phyloP scores from a whole-genome alignment of 108 stramenopile genomes.

The Skeletonema marinoi region DNA sequence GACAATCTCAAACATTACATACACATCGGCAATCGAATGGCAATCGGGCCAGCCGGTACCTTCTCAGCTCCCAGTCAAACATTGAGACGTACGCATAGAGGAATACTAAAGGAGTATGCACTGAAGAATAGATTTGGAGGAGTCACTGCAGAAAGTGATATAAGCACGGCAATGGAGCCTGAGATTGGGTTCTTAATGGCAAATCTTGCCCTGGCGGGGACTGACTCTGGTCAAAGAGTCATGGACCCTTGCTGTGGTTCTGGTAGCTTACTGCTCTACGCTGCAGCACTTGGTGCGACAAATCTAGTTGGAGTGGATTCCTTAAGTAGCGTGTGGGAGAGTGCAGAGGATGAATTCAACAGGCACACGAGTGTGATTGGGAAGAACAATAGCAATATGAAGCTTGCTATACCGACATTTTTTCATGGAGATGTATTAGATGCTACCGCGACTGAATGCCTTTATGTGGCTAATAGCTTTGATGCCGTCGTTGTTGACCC shows the following conservation, averaged over 20 bases:
- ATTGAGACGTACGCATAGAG: conserved; percentile 31
- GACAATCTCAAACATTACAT: not conserved
- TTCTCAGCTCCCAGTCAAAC: conserved; percentile 32
- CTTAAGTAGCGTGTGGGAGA: conserved; percentile 20
- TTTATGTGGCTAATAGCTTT: conserved; percentile 15
- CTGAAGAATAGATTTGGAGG: conserved; percentile 17
- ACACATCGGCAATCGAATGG: conserved; percentile 15
- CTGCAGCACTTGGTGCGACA: conserved; percentile 33
- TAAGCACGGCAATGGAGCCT: conserved; percentile 45
- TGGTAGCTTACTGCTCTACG: conserved; percentile 35
- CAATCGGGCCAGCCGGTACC: conserved; percentile 37
- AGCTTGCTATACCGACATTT: conserved; percentile 15
- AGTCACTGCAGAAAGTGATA: conserved; percentile 1
- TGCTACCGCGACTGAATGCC: conserved; percentile 22
- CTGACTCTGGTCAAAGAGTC: not conserved
- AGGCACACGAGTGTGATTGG: not conserved
- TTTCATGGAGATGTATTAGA: conserved; percentile 23
- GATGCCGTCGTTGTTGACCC: conserved; percentile 43
- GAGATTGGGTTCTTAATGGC: conserved; percentile 52
- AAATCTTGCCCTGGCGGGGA: conserved; percentile 34
- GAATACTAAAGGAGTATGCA: conserved; percentile 36
- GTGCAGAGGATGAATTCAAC: conserved; percentile 10
- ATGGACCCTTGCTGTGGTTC: conserved; percentile 46
- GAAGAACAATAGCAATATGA: not conserved
- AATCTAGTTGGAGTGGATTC: conserved; percentile 33